phyloP scores from a whole-genome alignment of 768 basidiomycete species.

The Lyophyllum atratum region DNA sequence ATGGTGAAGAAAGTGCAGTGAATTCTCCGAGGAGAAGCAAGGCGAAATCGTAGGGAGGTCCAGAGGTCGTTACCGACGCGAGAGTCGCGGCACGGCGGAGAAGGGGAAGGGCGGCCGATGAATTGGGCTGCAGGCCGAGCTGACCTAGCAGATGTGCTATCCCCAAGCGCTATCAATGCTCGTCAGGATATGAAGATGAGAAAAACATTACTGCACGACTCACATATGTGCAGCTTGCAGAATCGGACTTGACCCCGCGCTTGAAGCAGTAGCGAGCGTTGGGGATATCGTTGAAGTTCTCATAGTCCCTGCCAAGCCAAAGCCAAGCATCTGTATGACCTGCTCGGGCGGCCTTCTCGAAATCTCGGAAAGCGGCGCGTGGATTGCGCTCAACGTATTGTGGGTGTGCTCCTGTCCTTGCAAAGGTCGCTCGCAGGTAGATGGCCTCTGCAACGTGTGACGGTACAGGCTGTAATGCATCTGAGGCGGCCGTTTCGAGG shows the following conservation, averaged over 20 bases:
- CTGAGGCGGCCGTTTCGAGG: conserved; percentile 51
- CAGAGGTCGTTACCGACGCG: conserved; percentile 73
- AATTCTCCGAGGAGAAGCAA: conserved; percentile 87
- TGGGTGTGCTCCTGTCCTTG: conserved; percentile 71
- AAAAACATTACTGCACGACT: conserved; percentile 31
- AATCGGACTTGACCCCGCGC: conserved; percentile 70
- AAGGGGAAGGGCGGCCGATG: conserved; percentile 63
- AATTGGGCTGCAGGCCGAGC: conserved; percentile 59
- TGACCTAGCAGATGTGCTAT: conserved; percentile 93
- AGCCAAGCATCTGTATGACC: conserved; percentile 90
- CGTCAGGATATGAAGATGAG: background rate
- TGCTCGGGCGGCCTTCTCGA: conserved; percentile 77
- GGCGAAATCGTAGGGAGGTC: conserved; percentile 89
- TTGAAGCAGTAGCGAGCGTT: conserved; percentile 88
- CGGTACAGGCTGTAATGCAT: conserved; percentile 28
- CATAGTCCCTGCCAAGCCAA: conserved; percentile 90
- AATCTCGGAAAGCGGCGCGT: conserved; percentile 84
- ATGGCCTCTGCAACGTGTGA: conserved; percentile 68
- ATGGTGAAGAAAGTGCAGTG: conserved; percentile 56
- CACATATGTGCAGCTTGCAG: conserved; percentile 83
- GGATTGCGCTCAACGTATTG: conserved; percentile 66
- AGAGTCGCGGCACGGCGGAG: conserved; percentile 78
- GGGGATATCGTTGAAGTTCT: conserved; percentile 73
- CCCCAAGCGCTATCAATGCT: conserved; percentile 71
- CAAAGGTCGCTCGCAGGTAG: conserved; percentile 76